Conservation (phyloP, 2,329 filamentous ascomycete species). For the Bipolaris sorokiniana region DNA sequence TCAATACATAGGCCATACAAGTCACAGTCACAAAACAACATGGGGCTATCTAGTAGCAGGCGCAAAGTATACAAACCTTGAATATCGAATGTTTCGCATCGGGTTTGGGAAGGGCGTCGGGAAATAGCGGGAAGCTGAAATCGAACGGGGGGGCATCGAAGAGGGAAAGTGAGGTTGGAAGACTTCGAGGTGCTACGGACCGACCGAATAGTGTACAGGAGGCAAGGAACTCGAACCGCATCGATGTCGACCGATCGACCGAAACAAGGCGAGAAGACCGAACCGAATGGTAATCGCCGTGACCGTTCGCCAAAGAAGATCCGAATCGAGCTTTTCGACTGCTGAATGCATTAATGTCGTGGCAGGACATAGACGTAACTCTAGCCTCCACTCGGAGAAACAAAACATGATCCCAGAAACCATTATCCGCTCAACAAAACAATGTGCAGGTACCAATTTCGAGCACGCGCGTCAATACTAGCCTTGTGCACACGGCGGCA, state of each 20-base stretch:
- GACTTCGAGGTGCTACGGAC: conserved; percentile 43
- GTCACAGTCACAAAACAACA: conserved; percentile 13
- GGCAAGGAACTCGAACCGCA: conserved; percentile 37
- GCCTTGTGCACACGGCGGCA: conserved; percentile 23
- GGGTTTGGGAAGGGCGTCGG: conserved; percentile 14
- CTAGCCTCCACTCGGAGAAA: conserved; percentile 33
- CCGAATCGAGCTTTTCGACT: conserved; percentile 42
- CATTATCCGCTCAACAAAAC: conserved; percentile 32
- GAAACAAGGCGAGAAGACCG: conserved; percentile 38
- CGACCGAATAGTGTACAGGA: conserved; percentile 49
- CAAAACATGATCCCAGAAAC: conserved; percentile 33
- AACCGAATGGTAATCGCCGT: conserved; percentile 45
- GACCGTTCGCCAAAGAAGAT: conserved; percentile 44
- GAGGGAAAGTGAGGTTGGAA: conserved; percentile 24
- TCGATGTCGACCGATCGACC: conserved; percentile 45
- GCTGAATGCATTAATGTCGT: conserved; percentile 46
- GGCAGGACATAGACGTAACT: conserved; percentile 32
- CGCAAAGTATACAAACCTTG: conserved; percentile 19
- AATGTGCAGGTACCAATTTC: conserved; percentile 33
- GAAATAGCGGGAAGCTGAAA: conserved; percentile 13
- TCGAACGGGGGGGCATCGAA: conserved; percentile 15
- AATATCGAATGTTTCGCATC: conserved; percentile 16
- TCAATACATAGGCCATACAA: conserved; percentile 1
- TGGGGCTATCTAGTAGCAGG: conserved; percentile 12
- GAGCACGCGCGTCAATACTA: conserved; percentile 25